These are phyloP conservation scores for Trypanosoma cruzi DNA, from an alignment of 208 protist genomes.

Conservation along the genomic window DNA sequence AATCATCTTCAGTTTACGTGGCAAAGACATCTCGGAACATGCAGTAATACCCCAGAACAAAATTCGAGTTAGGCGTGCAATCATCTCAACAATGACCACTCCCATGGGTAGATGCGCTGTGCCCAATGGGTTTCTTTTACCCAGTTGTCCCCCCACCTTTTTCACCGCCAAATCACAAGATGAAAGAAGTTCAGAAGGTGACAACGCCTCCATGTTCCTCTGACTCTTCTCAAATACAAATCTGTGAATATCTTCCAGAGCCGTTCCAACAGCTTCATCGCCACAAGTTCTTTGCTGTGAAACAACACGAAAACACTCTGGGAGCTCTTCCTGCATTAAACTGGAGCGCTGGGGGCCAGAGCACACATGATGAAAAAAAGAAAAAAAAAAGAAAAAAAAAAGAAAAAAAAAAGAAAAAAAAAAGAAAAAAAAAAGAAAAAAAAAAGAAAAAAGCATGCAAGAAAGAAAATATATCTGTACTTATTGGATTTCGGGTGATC, in stretches of 20 bases:
- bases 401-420: no score
- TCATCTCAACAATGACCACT: conserved; percentile 25
- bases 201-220: neutral
- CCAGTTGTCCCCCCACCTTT: conserved; percentile 13
- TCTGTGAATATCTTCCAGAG: conserved; percentile 21
- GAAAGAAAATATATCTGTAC: no score
- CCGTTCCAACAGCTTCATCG: conserved; percentile 2
- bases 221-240: conserved; percentile 23
- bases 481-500: no score
- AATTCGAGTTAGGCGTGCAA: conserved; percentile 30
- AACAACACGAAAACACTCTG: conserved; percentile 18
- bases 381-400: conserved; percentile 18
- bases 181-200: conserved; percentile 10
- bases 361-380: conserved; percentile 11
- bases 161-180: conserved; percentile 17
- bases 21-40: neutral
- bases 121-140: conserved; percentile 10
- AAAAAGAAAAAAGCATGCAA: no score
- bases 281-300: conserved; percentile 11
- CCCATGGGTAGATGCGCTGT: conserved; percentile 11
- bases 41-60: conserved; percentile 21
- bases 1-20: conserved; percentile 4
- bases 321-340: conserved; percentile 29
- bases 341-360: neutral
- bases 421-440: no score